Conservation (phyloP, 2,329 filamentous ascomycete genomes). For the Elsinoe ampelina region DNA sequence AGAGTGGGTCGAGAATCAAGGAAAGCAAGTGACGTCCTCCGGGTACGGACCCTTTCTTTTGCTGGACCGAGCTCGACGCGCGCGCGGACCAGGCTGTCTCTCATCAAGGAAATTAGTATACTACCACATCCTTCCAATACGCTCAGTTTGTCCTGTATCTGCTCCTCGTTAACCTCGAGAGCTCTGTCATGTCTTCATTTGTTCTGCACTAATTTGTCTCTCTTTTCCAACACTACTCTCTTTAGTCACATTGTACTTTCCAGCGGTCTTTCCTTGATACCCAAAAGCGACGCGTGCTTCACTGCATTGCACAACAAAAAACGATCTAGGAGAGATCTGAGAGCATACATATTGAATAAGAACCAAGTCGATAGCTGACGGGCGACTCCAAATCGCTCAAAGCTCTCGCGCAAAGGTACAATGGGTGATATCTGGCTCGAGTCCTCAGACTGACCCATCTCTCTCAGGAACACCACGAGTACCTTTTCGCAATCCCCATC, state of each 20-base stretch:
- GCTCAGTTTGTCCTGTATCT: neutral
- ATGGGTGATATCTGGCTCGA: neutral
- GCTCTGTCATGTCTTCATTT: constrained; percentile 4
- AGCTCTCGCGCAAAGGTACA: constrained; percentile 13
- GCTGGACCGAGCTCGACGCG: neutral
- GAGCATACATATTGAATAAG: neutral
- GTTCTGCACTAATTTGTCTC: constrained; percentile 7
- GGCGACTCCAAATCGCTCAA: constrained; percentile 14
- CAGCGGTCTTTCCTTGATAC: constrained; percentile 9
- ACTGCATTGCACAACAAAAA: neutral
- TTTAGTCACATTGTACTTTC: neutral
- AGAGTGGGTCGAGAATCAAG: no score
- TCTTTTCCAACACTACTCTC: constrained; percentile 7
- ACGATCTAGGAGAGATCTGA: neutral
- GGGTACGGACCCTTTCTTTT: neutral
- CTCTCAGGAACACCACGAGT: constrained; percentile 1
- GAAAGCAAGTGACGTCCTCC: no score
- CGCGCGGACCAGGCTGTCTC: neutral
- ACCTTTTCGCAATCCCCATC: constrained; percentile 5
- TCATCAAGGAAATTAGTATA: neutral
- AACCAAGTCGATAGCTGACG: constrained; percentile 15
- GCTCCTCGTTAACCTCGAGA: neutral
- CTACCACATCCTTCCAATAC: neutral
- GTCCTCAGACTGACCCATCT: neutral
- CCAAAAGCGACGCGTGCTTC: constrained; percentile 8